Evolutionary conservation across 2,329 filamentous ascomycete genomes (phyloP), one percentile per base, ranked within the genome.

Genomic region (Aspergillus brasiliensis): DNA sequence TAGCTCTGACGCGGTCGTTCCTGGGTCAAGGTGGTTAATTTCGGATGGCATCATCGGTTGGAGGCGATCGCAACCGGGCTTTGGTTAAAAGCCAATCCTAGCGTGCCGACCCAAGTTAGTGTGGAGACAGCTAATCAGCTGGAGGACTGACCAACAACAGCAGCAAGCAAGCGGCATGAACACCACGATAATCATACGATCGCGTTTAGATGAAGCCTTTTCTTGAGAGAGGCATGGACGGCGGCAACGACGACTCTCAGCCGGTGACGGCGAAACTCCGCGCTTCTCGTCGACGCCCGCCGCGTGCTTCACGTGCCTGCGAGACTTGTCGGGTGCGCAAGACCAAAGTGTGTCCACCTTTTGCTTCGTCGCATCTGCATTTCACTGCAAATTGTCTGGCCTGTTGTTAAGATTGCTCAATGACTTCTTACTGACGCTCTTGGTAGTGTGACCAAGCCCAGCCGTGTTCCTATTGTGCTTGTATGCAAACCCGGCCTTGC

Each of bases 281-380:
- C 28, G 44, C 56, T 31, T 55, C 59, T 27, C 61, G 61, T 40
- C 63, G 61, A 19, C 57, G 57, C 21, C 57, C 57, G 49, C 59
- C 61, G 25, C 59, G 65, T 42, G 66, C 66, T 49, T 69, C 66
- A 17, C 66, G 60, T 44, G 67, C 66, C 28, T 69, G 67, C 57
- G 65, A 68, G 57, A 68, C 66, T 28, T 68, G 67, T 57, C 67
- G 67, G 17, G 58, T 63, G 58, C 64, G 67, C 19, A 69, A 69
- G 52, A 68, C 67, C 1, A 68, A 68, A 61, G 65, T 69, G 13
- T 51, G 15, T 40, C 31, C 31, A 13, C 31, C 31, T 10, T 7
- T 13, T 27, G 13, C 17, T 27, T 40, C 15, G 10, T 21, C 10
- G 21, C 49, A 19, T 25, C 10, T 44, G 5, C 10, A 7, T 55